Evolutionary conservation across 2,329 filamentous ascomycete species (phyloP), one percentile per base, ranked within the genome.

Genomic region (Botrytis elliptica): DNA sequence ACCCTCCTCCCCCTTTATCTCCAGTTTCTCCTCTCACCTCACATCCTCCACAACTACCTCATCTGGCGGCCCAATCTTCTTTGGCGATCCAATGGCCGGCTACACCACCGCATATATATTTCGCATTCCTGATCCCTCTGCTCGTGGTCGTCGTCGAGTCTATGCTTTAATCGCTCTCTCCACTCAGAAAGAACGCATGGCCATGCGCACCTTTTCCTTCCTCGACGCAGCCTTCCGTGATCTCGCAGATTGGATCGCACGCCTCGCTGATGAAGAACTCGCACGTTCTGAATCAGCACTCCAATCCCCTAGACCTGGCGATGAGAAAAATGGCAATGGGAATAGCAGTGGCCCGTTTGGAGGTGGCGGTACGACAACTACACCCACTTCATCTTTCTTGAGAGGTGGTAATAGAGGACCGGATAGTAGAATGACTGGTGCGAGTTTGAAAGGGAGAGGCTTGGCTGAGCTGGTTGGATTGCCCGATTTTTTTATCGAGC

Each of bases 91-190:
- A 1, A 80, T 87, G 0, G 87, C 89, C 1, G 90, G 90, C 44
- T 92, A 91, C 81, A 92, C 90, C 0, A 92, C 90, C 0, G 90
- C 90, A 22, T 92, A 91, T 81, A 90, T 92, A 76, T 92, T 92
- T 79, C 89, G 90, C 40, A 90, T 92, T 60, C 88, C 90, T 10
- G 90, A 92, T 79, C 84, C 91, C 52, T 89, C 91, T 76, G 90
- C 90, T 22, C 88, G 90, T 20, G 90, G 90, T 7, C 88, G 91
- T 77, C 90, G 90, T 81, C 87, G 90, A n/a, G 88, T 91, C 20
- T 92, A 92, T 78, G 90, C 90, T 18, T 89, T 92, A 74, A 81
- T 92, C 74, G 89, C 89, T 2, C 85, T 92, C 65, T 90, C 86
- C 80, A 91, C 89, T 18, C 88, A 91, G 81, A 88, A 88, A 70